Evolutionary conservation across 164 flowering plant genomes (phyloP).

Genomic region (Dillenia turbinata): DNA sequence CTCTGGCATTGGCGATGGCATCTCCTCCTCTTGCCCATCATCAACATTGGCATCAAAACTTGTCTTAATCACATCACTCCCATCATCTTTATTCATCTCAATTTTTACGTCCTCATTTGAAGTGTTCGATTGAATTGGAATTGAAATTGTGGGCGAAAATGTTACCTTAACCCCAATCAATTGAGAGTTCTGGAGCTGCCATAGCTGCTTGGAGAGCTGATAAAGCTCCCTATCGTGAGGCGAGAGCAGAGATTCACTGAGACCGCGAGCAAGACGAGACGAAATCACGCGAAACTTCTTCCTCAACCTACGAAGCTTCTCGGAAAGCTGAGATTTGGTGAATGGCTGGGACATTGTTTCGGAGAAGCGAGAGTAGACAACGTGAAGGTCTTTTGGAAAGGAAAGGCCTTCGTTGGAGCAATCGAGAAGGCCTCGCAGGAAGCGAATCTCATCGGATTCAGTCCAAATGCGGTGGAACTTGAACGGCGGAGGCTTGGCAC

Average conservation of each 20-base stretch:
- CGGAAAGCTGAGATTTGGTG: constrained; percentile 62
- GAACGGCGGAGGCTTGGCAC: constrained; percentile 34
- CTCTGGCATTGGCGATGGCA: background rate
- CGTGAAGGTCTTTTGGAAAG: constrained; percentile 51
- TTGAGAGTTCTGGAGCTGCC: constrained; percentile 26
- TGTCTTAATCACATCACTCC: constrained; percentile 12
- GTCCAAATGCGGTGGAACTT: constrained; percentile 72
- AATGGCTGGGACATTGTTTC: constrained; percentile 48
- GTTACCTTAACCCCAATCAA: constrained; percentile 22
- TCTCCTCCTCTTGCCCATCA: constrained; percentile 10
- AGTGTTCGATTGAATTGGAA: background rate
- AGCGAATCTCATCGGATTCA: constrained; percentile 56
- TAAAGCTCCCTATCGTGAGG: constrained; percentile 48
- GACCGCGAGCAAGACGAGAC: constrained; percentile 41
- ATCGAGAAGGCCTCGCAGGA: constrained; percentile 59
- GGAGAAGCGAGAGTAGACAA: constrained; percentile 51
- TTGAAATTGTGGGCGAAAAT: constrained; percentile 15
- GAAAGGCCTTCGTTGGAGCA: constrained; percentile 24
- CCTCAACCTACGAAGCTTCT: constrained; percentile 58
- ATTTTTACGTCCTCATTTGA: background rate
- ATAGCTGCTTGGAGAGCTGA: constrained; percentile 44
- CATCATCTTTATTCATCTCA: background rate
- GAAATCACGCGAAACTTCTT: constrained; percentile 55
- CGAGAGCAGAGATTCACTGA: constrained; percentile 30
- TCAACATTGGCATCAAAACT: constrained; percentile 15